Percentiles rank a stretch among this genome's conserved stretches.
Conservation (phyloP, 2,329 filamentous ascomycete genomes). For the Fragosphaeria purpurea region DNA sequence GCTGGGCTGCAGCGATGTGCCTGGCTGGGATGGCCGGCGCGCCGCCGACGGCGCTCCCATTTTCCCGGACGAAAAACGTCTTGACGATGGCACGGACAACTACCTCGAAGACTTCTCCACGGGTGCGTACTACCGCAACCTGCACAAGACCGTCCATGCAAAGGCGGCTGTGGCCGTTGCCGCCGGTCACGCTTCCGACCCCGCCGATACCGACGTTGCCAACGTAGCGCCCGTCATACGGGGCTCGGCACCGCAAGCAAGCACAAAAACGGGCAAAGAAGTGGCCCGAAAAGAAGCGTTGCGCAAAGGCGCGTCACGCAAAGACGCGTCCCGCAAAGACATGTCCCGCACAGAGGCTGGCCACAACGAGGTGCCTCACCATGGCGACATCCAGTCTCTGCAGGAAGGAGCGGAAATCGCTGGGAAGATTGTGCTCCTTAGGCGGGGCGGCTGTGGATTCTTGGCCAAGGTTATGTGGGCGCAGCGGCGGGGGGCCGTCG, state of each 20-base stretch:
- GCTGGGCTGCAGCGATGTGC: conserved; percentile 88
- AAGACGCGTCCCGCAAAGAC: background rate
- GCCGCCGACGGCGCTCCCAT: conserved; percentile 18
- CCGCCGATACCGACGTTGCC: background rate
- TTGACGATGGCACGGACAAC: conserved; percentile 75
- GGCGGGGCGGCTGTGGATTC: conserved; percentile 90
- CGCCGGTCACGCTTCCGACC: background rate
- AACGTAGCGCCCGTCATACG: background rate
- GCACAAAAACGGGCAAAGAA: no score
- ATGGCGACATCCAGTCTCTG: conserved; percentile 84
- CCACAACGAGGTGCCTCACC: conserved; percentile 21
- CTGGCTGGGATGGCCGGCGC: conserved; percentile 66
- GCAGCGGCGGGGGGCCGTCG: conserved; percentile 78
- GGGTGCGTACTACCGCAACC: conserved; percentile 1
- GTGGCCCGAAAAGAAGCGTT: background rate
- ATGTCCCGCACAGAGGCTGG: background rate
- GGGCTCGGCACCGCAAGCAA: background rate
- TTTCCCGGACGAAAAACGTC: conserved; percentile 30
- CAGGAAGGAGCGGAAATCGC: conserved; percentile 88
- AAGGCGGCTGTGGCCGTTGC: background rate
- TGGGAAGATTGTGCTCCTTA: conserved; percentile 85
- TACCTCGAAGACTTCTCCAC: conserved; percentile 54
- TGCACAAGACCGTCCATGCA: background rate
- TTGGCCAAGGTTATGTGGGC: conserved; percentile 97
- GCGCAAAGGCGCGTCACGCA: background rate